Base-by-base conservation (phyloP, 192 early-diverging fungal species). In the Spizellomyces punctatus region DNA sequence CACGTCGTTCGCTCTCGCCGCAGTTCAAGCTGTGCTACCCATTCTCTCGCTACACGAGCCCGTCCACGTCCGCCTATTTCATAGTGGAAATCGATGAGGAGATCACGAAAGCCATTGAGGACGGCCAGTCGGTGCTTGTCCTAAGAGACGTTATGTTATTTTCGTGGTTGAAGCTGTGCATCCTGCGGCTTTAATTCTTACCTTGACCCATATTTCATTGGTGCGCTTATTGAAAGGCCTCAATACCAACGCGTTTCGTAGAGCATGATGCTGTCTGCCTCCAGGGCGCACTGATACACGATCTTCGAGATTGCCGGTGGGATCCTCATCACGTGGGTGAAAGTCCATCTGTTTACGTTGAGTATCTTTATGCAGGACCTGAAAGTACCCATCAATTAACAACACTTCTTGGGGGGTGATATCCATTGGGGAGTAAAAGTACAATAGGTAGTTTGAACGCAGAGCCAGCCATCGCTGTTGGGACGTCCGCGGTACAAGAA, bases 361-460 rank as follows among this genome's bases (percentile, higher is more conserved):
- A 14, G 63, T 61, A 42, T 63, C 48, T 46, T 68, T 66, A 62
- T 75, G 73, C 42, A 75, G 59, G 14, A 75, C 60, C 42, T 75
- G 73, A 46, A 75, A 75, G 50, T 75, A 75, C 2, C 73, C 73
- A 58, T 75, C 73, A 36, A 75, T 75, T 41, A 75, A 49, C 65
- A 75, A 49, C 14, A 75, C 66, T 63, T 75, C 73, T 43, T 67
- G 65, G 7, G 73, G 73, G 10, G 66, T 69, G 12, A 68, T 14
- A 36, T 75, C 73, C 64, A 61, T 69, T 14, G 73, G 73, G 14
- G 66, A 50, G 60, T 75, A 75, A 45, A 75, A 75, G 36, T 75
- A 75, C 8, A 75, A 45, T 45, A 75, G 46, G 48, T 75, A 75
- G 52, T 75, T 75, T 27, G 73, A 69, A 6, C 73, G 73, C 46